A percentile compares a stretch with the other conserved stretches of the same genome.
phyloP scores from a whole-genome alignment of 2,329 filamentous ascomycete genomes.

The Akanthomyces muscarius region DNA sequence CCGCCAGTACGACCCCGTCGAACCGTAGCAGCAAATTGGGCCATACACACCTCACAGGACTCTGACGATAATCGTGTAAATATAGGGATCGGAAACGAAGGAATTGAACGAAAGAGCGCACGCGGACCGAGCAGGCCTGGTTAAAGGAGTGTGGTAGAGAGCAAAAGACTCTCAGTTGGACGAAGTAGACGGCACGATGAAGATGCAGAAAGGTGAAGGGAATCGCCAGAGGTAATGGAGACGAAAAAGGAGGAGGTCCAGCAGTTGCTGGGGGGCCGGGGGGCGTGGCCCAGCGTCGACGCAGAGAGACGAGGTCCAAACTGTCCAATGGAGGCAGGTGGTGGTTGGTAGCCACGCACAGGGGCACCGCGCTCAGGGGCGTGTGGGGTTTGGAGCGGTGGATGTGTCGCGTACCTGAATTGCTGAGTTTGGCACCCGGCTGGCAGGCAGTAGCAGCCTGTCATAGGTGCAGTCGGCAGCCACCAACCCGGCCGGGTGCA shows the following conservation, averaged over 20 bases:
- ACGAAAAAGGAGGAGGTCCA: conserved; percentile 9
- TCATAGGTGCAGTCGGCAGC: neutral
- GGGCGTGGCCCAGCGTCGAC: neutral
- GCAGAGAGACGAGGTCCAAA: neutral
- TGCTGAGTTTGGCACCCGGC: neutral
- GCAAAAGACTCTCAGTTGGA: conserved; percentile 49
- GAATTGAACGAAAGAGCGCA: conserved; percentile 30
- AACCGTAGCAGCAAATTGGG: neutral
- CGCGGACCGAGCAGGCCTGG: conserved; percentile 24
- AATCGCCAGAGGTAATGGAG: conserved; percentile 1
- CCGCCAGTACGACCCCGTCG: neutral
- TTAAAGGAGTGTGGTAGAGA: conserved; percentile 56
- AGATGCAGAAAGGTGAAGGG: conserved; percentile 11
- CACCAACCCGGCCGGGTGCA: neutral
- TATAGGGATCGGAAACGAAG: conserved; percentile 23
- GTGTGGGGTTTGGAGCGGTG: neutral
- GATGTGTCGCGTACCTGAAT: neutral
- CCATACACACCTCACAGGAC: neutral
- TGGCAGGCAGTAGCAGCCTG: neutral
- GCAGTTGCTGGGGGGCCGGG: neutral
- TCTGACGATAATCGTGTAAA: conserved; percentile 6
- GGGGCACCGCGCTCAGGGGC: neutral
- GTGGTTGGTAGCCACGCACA: neutral
- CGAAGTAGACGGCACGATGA: conserved; percentile 28
- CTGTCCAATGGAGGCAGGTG: no score